These are phyloP conservation scores for Pholiota conissans DNA, from an alignment of 768 basidiomycete species.

Conservation along the genomic window DNA sequence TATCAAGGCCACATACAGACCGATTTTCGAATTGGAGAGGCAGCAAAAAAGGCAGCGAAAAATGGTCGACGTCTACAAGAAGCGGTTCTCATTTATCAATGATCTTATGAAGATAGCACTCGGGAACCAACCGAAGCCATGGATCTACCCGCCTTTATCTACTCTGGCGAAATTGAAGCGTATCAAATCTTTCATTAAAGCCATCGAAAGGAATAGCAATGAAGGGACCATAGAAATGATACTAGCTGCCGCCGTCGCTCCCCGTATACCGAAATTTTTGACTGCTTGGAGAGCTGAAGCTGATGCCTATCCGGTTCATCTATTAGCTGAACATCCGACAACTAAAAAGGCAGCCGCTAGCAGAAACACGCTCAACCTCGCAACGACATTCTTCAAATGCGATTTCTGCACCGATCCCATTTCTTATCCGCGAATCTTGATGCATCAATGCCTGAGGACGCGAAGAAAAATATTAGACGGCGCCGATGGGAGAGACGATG, in stretches of 20 bases:
- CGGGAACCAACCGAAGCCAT: not conserved
- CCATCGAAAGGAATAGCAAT: conserved; percentile 5
- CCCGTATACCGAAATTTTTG: conserved; percentile 11
- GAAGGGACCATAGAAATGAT: conserved; percentile 14
- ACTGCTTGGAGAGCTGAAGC: conserved; percentile 20
- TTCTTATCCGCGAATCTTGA: conserved; percentile 29
- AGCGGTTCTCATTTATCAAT: not conserved
- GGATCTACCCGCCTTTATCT: not conserved
- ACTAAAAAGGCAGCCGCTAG: not conserved
- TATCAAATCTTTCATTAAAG: conserved; percentile 12
- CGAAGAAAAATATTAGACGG: not conserved
- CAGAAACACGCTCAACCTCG: conserved; percentile 21
- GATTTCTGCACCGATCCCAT: conserved; percentile 29
- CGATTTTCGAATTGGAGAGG: not conserved
- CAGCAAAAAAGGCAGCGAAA: not conserved
- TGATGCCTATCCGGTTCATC: conserved; percentile 7
- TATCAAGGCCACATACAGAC: not conserved
- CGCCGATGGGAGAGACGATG: no score
- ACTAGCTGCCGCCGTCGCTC: not conserved
- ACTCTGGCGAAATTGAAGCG: conserved; percentile 12
- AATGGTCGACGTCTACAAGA: not conserved
- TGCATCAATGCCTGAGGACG: conserved; percentile 25
- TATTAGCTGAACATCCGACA: conserved; percentile 12
- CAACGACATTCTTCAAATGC: conserved; percentile 34
- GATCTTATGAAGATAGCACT: not conserved